Conservation (phyloP, 2,329 filamentous ascomycete genomes). For the Pseudogymnoascus sp. region DNA sequence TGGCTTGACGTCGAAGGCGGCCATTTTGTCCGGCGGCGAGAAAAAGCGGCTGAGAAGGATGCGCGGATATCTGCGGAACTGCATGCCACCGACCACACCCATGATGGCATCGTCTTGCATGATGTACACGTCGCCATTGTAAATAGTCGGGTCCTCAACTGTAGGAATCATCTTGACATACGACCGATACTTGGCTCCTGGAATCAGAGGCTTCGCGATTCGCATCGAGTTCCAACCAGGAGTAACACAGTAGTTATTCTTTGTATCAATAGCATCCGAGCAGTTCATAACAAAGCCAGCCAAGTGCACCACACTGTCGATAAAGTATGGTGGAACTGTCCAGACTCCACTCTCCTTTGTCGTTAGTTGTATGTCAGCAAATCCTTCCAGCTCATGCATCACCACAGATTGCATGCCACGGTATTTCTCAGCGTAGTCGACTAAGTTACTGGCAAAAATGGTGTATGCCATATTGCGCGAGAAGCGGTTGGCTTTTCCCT, state of each 20-base stretch:
- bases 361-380: constrained; percentile 22
- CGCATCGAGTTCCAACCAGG: constrained; percentile 23
- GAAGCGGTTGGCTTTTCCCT: constrained; percentile 47
- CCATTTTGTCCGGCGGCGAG: constrained; percentile 26
- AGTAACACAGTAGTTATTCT: constrained; percentile 21
- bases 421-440: constrained; percentile 17
- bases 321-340: constrained; percentile 17
- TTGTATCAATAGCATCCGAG: constrained; percentile 19
- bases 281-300: constrained; percentile 20
- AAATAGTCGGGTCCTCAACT: constrained; percentile 23
- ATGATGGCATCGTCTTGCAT: constrained; percentile 29
- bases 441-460: constrained; percentile 19
- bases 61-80: constrained; percentile 32
- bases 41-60: constrained; percentile 34
- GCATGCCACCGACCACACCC: constrained; percentile 27
- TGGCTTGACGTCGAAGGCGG: neutral
- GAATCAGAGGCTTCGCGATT: constrained; percentile 17
- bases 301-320: constrained; percentile 17
- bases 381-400: constrained; percentile 17
- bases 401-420: constrained; percentile 21
- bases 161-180: constrained; percentile 26
- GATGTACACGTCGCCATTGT: constrained; percentile 30
- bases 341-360: constrained; percentile 16
- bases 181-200: constrained; percentile 18
- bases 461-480: constrained; percentile 35